A percentile compares a stretch with the other conserved stretches of the same genome.
phyloP scores from a whole-genome alignment of 176 grass and related monocot species.

The Lolium multiflorum region DNA sequence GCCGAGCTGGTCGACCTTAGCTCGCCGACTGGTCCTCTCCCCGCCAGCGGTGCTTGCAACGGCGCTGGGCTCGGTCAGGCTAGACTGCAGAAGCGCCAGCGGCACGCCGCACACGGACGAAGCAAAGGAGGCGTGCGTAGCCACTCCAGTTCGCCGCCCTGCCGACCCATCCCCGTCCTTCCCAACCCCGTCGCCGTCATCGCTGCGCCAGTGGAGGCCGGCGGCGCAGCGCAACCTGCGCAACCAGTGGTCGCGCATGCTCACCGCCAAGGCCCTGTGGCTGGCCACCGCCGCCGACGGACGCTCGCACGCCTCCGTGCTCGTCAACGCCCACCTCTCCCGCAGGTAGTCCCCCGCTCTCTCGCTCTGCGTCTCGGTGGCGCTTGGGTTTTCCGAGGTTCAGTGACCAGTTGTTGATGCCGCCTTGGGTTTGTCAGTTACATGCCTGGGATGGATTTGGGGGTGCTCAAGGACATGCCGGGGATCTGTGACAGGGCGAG shows the following conservation, averaged over 20 bases:
- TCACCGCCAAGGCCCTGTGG: conserved; percentile 57
- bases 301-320: conserved; percentile 54
- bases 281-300: conserved; percentile 49
- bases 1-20: no score
- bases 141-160: conserved; percentile 31
- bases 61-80: background rate
- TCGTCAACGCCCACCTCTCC: conserved; percentile 72
- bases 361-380: background rate
- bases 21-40: no score
- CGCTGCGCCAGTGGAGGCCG: conserved; percentile 61
- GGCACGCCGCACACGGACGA: background rate
- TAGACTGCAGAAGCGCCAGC: background rate
- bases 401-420: background rate
- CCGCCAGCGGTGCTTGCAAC: background rate
- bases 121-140: conserved; percentile 32
- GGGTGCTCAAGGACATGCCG: conserved; percentile 77
- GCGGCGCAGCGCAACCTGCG: conserved; percentile 70
- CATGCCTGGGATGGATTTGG: conserved; percentile 69
- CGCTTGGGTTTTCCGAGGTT: conserved; percentile 1
- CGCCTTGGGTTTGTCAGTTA: conserved; percentile 47
- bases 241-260: conserved; percentile 80
- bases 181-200: conserved; percentile 40
- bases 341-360: conserved; percentile 38
- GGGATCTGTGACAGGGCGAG: conserved; percentile 63
- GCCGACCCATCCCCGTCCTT: conserved; percentile 1